Evolutionary conservation across 495 filamentous ascomycete genomes (phyloP).

Genomic region (Neurospora tetrasperma): DNA sequence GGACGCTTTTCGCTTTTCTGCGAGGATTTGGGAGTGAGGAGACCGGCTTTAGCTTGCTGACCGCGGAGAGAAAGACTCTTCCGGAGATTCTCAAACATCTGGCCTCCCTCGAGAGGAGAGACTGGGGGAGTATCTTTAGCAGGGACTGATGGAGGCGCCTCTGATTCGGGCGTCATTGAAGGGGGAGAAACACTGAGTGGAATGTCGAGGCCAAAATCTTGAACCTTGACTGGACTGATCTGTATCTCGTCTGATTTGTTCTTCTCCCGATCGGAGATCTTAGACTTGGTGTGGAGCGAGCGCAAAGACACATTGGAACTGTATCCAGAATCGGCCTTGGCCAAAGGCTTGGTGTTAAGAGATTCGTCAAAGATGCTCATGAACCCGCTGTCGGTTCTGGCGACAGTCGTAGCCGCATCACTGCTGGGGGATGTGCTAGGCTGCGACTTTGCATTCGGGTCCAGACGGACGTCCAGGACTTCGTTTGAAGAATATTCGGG

Average conservation of each 20-base stretch:
- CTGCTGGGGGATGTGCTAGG: conserved; percentile 5
- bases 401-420: conserved; percentile 13
- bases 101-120: conserved; percentile 2
- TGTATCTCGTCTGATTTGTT: conserved; percentile 7
- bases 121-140: conserved; percentile 16
- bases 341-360: conserved; percentile 26
- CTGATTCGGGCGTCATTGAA: conserved; percentile 5
- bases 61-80: conserved; percentile 1
- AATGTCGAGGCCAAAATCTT: conserved; percentile 2
- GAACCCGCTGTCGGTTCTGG: conserved; percentile 36
- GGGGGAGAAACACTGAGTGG: background rate
- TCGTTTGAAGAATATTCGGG: conserved; percentile 27
- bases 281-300: conserved; percentile 27
- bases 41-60: background rate
- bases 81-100: background rate
- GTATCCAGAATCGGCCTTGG: conserved; percentile 48
- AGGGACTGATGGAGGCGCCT: conserved; percentile 22
- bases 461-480: conserved; percentile 30
- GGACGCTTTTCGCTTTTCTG: background rate
- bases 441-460: conserved; percentile 29
- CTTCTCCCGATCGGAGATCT: conserved; percentile 1
- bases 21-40: background rate
- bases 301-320: conserved; percentile 42
- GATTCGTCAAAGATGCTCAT: conserved; percentile 27
- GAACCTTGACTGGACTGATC: background rate